Base-by-base conservation (phyloP, 495 filamentous ascomycete genomes). In the Hypoxylon trugodes region DNA sequence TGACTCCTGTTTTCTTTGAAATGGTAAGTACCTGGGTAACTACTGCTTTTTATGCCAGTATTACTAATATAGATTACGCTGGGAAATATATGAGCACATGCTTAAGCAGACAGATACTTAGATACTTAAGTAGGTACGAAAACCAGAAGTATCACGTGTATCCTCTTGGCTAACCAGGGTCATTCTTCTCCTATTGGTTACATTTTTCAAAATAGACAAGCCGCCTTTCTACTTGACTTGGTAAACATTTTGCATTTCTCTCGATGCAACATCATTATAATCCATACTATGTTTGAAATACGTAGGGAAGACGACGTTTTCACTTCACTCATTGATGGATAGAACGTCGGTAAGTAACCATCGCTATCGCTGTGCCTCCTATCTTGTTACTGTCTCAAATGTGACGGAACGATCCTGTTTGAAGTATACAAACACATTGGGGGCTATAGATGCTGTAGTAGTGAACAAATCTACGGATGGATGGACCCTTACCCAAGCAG, bases 131-230 rank as follows among this genome's bases (percentile, higher is more conserved):
- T n/a, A n/a, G n/a, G n/a, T n/a, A n/a, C n/a, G n/a, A n/a, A n/a
- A n/a, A n/a, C n/a, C n/a, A n/a, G n/a, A n/a, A n/a, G n/a, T 48
- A 67, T 67, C 64, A 67, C 64, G 64, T 67, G 64, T 50, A 42
- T 54, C 18, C 6, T 38, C 52, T 67, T 59, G 52, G 46, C 47
- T 36, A n/a, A 54, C 47, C 16, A 49, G 48, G 52, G 25, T 38
- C 2, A 4, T n/a, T 46, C 55, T 43, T 28, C 33, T 66, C 42
- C 43, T 37, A 59, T 60, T 60, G 43, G 62, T 16, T 26, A 25
- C 5, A 42, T 37, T 2, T 53, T 38, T 54, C 43, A 53, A 52
- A 52, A 65, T 59, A 58, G 53, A 65, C 30, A 52, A 26, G 19
- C 47, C 46, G 52, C 49, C 40, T 22, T 53, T 37, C 35, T 41